Evolutionary conservation across 106 monocot species (phyloP), one percentile per base, ranked within the genome.

Genomic region (Agapanthus africanus): DNA sequence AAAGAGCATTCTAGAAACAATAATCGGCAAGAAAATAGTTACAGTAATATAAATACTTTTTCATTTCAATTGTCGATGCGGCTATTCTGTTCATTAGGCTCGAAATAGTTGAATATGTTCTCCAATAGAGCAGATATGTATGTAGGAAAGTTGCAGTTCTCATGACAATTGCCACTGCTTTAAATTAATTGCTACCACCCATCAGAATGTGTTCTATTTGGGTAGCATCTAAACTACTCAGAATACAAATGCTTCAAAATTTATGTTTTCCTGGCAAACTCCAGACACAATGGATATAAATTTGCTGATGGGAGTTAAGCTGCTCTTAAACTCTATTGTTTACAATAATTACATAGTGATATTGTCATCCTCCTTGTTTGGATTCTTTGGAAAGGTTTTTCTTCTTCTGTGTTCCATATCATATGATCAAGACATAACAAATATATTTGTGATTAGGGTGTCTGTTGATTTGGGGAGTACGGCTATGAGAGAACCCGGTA

Each of bases 381-480:
- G 30, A 35, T 36, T 61, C 61, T 61, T n/a, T 0, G 61, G 16
- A 11, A 61, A 36, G 33, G 61, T 11, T 61, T 61, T 36, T 36
- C n/a, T 61, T n/a, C 19, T 36, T 2, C 34, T 36, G n/a, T 61
- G 18, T 36, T 61, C 19, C 23, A 10, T 35, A n/a, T 61, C 4
- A 19, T n/a, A 61, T 35, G n/a, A 61, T 61, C 35, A 0, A 5
- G 36, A 19, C 5, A 5, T 65, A 40, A 65, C 64, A 38, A 9
- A 26, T 25, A 15, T 66, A n/a, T 65, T 54, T 33, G 32, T 73
- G 28, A 40, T 33, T 60, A 83, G 87, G 78, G 79, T 82, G 71
- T 87, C 87, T 70, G 79, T 80, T 67, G 87, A 68, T 68, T 34
- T 68, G 68, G 68, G 50, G n/a, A 50, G 41, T 73, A 44, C 79